These are phyloP conservation scores for Gossypium stocksii DNA, from an alignment of 345 rosid species.

Conservation along the genomic window DNA sequence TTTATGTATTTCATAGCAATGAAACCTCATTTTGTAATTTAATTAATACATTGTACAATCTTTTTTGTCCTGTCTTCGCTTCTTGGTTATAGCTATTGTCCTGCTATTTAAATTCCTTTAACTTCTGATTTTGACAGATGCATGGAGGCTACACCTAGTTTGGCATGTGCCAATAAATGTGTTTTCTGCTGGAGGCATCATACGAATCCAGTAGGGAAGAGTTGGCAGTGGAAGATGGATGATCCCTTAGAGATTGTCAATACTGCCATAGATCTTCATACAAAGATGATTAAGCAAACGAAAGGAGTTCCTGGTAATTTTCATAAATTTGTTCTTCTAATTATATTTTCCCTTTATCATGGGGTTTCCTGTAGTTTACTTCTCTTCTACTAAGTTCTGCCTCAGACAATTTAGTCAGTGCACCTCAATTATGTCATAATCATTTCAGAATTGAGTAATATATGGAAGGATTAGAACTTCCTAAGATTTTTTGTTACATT, in stretches of 20 bases:
- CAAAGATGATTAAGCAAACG: slow-evolving; percentile 94
- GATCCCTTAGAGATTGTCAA: slow-evolving; percentile 82
- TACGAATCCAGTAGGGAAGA: slow-evolving; percentile 97
- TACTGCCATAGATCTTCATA: slow-evolving; percentile 80
- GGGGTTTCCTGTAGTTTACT: neutral
- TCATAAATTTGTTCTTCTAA: slow-evolving; percentile 13
- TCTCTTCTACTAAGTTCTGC: neutral
- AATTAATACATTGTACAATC: neutral
- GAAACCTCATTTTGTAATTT: neutral
- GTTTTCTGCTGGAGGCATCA: slow-evolving; percentile 99
- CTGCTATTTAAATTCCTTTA: slow-evolving; percentile 10
- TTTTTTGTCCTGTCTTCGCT: slow-evolving; percentile 10
- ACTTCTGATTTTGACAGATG: slow-evolving; percentile 45
- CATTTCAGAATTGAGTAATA: neutral
- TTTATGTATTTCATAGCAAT: neutral
- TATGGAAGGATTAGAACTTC: neutral
- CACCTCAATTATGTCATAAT: neutral
- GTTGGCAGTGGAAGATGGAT: slow-evolving; percentile 99
- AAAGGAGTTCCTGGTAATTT: slow-evolving; percentile 94
- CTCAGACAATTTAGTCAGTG: neutral
- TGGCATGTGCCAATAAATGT: slow-evolving; percentile 99
- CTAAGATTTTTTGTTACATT: neutral
- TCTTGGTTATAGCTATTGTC: neutral
- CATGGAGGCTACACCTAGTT: slow-evolving; percentile 97
- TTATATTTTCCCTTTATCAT: neutral